These are phyloP conservation scores for Pugionium dolabratum DNA, from an alignment of 345 rosid species.

Conservation along the genomic window DNA sequence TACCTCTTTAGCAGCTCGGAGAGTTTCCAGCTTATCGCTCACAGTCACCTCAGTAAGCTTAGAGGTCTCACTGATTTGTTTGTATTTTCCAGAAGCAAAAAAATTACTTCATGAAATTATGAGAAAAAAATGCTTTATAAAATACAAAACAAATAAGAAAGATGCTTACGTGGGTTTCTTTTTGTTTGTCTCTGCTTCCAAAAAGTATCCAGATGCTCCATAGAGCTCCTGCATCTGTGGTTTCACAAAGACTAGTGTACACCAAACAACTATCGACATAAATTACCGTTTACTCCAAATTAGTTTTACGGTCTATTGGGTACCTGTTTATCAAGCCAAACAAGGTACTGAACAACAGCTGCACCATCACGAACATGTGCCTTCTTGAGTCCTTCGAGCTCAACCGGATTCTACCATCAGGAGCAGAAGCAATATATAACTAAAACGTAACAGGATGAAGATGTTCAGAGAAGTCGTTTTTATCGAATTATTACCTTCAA, in stretches of 20 bases:
- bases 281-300: no score
- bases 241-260: conserved; percentile 18
- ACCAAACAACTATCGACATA: not conserved
- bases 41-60: conserved; percentile 74
- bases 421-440: not conserved
- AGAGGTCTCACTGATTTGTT: conserved; percentile 51
- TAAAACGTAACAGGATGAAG: not conserved
- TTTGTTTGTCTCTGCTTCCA: conserved; percentile 59
- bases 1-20: conserved; percentile 93
- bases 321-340: conserved; percentile 91
- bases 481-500: conserved; percentile 59
- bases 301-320: not conserved
- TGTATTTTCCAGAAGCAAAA: conserved; percentile 15
- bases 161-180: conserved; percentile 50
- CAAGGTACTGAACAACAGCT: conserved; percentile 93
- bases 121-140: not conserved
- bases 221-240: conserved; percentile 83
- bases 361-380: conserved; percentile 98
- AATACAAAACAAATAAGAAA: conserved; percentile 7
- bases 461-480: not conserved
- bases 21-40: conserved; percentile 78
- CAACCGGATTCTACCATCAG: conserved; percentile 68
- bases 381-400: conserved; percentile 80
- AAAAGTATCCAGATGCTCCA: conserved; percentile 94
- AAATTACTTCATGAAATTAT: not conserved